Base-by-base conservation (phyloP, 805 yeast genomes). In the Metschnikowia hibisci region DNA sequence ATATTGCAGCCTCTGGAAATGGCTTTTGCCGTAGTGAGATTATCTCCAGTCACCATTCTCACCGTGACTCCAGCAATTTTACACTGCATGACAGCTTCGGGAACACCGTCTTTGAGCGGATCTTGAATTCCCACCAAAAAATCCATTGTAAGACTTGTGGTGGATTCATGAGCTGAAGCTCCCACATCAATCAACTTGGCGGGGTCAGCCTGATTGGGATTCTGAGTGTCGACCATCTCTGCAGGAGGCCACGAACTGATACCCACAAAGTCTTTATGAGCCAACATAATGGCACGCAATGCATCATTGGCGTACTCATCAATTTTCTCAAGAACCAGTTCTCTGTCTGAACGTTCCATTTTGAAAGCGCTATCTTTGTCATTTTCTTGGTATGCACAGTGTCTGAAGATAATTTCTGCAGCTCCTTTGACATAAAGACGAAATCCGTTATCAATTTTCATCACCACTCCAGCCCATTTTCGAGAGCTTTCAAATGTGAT, bases 31-130 rank as follows among this genome's bases (percentile, higher is more conserved):
- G 99, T 93, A 34, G 81, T 67, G 44, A 91, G 62, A 59, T 91
- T 91, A 63, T 93, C 99, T 63, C 99, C 99, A 15, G 99, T 93
- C 34, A 93, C 97, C 99, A 93, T 93, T 53, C 96, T 77, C 14
- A 93, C 98, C 18, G 84, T 78, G 18, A 93, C 98, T 45, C 99
- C 98, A 1, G 99, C 98, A 27, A 71, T 71, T 53, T 80, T 82
- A 67, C 99, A 93, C 58, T 84, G 84, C 31, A 73, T 71, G 23
- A 93, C 96, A 1, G 99, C 96, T 33, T 83, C 81, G n/a, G 80
- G 75, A 8, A 93, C 98, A 49, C 96, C 97, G 4, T 76, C 77
- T 55, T 97, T 82, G 46, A 93, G 73, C 0, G 99, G 99, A 67
- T 93, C 99, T 67, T 88, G 91, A 56, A 93, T 87, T 50, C 98